Evolutionary conservation across 192 early-diverging fungal species (phyloP).

Genomic region (Powellomyces hirtus): DNA sequence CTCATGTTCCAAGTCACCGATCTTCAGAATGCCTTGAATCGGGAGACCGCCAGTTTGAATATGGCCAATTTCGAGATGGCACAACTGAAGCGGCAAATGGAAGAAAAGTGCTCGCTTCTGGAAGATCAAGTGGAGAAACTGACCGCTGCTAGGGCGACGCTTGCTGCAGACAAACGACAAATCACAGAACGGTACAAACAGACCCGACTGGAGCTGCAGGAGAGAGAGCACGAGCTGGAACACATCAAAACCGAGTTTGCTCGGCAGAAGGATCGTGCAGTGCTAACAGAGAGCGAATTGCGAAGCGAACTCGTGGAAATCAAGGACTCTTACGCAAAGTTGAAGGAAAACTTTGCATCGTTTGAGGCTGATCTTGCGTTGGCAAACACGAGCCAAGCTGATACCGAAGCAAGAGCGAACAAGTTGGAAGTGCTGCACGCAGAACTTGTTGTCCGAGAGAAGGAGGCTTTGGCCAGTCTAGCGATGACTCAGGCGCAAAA

Average conservation of each 20-base stretch:
- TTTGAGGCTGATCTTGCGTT: not conserved
- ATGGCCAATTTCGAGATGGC: conserved; percentile 47
- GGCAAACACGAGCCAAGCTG: not conserved
- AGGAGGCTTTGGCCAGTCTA: not conserved
- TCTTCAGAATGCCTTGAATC: conserved; percentile 50
- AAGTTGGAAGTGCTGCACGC: conserved; percentile 17
- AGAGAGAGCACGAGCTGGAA: conserved; percentile 43
- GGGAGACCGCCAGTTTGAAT: conserved; percentile 48
- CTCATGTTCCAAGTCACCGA: conserved; percentile 60
- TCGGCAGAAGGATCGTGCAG: conserved; percentile 20
- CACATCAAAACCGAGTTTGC: conserved; percentile 30
- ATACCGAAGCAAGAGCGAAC: conserved; percentile 10
- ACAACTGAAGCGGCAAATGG: conserved; percentile 41
- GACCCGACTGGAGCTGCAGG: conserved; percentile 37
- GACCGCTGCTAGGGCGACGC: conserved; percentile 35
- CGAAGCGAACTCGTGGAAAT: conserved; percentile 23
- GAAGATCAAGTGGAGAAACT: conserved; percentile 52
- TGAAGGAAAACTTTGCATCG: conserved; percentile 18
- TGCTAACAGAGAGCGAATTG: conserved; percentile 24
- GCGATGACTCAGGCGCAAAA: conserved; percentile 14
- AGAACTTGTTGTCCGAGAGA: conserved; percentile 19
- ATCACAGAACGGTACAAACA: conserved; percentile 48
- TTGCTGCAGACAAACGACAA: conserved; percentile 49
- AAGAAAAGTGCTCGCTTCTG: conserved; percentile 42
- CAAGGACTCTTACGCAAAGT: conserved; percentile 13